phyloP scores from a whole-genome alignment of 2,329 filamentous ascomycete genomes.

The Fusarium coicis region DNA sequence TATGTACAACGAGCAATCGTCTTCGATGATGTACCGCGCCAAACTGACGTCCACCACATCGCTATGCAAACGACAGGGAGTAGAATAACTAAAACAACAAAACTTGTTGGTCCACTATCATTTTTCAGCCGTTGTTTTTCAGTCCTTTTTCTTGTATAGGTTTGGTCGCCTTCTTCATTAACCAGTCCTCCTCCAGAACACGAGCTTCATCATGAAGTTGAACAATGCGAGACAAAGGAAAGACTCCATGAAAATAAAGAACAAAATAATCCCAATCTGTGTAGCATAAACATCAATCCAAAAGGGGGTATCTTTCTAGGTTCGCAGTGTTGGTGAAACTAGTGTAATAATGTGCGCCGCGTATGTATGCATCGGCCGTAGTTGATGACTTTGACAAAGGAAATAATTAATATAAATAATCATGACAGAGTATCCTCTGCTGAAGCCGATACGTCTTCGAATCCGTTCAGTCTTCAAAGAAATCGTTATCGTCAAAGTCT shows the following conservation, averaged over 20 bases:
- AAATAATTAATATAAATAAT: slow-evolving; percentile 32
- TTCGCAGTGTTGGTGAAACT: slow-evolving; percentile 48
- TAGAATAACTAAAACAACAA: slow-evolving; percentile 19
- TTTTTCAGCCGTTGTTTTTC: slow-evolving; percentile 6
- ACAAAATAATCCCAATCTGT: slow-evolving; percentile 42
- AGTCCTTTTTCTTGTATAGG: slow-evolving; percentile 8
- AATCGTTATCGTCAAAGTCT: slow-evolving; percentile 69
- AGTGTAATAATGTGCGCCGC: slow-evolving; percentile 42
- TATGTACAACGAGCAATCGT: slow-evolving; percentile 41
- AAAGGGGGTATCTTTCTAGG: slow-evolving; percentile 57
- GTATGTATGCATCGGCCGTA: slow-evolving; percentile 39
- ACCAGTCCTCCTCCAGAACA: slow-evolving; percentile 2
- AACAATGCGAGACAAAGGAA: slow-evolving; percentile 29
- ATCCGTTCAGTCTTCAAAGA: slow-evolving; percentile 59
- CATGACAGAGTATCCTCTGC: slow-evolving; percentile 13
- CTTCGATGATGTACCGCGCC: slow-evolving; percentile 10
- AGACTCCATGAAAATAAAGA: slow-evolving; percentile 15
- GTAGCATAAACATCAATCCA: slow-evolving; percentile 48
- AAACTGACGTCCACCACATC: slow-evolving; percentile 29
- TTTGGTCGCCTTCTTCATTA: slow-evolving; percentile 11
- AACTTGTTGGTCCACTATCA: slow-evolving; percentile 18
- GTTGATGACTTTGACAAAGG: slow-evolving; percentile 44
- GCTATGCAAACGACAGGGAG: slow-evolving; percentile 39
- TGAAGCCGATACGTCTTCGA: background rate
- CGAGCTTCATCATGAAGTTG: slow-evolving; percentile 7